Conservation (phyloP, 257 asterid genomes). For the Nicotiana noctiflora region DNA sequence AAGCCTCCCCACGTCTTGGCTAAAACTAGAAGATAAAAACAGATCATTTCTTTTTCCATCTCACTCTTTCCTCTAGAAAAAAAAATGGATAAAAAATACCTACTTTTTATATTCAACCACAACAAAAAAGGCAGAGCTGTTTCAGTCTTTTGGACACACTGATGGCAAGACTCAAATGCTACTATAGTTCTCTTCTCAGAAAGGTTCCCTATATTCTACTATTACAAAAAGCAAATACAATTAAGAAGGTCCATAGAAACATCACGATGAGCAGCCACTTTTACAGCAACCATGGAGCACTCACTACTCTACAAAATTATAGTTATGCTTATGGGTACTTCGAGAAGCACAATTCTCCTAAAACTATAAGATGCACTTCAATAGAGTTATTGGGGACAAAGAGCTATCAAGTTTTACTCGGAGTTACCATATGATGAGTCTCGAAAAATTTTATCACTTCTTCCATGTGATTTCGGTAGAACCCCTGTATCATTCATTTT, state of each 20-base stretch:
- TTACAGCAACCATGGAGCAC: neutral
- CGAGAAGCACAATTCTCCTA: neutral
- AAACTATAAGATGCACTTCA: neutral
- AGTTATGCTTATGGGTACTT: neutral
- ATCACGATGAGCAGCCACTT: neutral
- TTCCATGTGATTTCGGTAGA: conserved; percentile 96
- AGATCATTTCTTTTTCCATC: neutral
- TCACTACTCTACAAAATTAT: neutral
- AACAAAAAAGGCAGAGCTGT: neutral
- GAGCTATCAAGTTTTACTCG: neutral
- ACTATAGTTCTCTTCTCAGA: neutral
- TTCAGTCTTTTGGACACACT: neutral
- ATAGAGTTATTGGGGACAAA: neutral
- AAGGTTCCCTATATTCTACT: no score
- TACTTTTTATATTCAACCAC: neutral
- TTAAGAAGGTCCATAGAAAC: neutral
- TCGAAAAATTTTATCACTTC: conserved; percentile 95
- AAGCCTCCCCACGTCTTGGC: neutral
- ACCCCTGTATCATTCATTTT: conserved; percentile 52
- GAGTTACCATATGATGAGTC: conserved; percentile 82
- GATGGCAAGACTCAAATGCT: neutral
- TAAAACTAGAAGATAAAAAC: neutral
- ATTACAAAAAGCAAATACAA: no score
- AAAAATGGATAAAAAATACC: neutral
- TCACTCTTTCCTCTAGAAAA: neutral